These are phyloP conservation scores for Macrocybe gigantea DNA, from an alignment of 768 basidiomycete genomes.

Conservation along the genomic window DNA sequence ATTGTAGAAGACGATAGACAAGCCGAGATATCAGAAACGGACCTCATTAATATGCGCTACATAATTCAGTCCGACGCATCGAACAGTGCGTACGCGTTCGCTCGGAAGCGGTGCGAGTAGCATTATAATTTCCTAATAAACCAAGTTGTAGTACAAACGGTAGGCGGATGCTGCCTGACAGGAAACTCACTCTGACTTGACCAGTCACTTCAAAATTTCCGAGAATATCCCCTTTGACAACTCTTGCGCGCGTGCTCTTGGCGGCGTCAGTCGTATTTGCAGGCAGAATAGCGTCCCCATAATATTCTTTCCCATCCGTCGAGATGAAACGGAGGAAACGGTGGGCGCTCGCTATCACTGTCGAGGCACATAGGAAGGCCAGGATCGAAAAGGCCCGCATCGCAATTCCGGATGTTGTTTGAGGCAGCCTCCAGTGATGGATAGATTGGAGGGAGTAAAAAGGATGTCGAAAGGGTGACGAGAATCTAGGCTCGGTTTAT, in stretches of 20 bases:
- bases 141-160: neutral
- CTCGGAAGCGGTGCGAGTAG: constrained; percentile 28
- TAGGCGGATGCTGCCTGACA: neutral
- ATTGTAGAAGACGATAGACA: neutral
- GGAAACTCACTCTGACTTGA: constrained; percentile 23
- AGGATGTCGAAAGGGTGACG: too few relatives aligned
- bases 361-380: constrained; percentile 8
- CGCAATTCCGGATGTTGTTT: too few relatives aligned
- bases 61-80: constrained; percentile 32
- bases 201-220: constrained; percentile 29
- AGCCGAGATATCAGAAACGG: neutral
- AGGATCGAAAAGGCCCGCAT: constrained; percentile 11
- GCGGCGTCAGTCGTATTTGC: constrained; percentile 23
- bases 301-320: constrained; percentile 28
- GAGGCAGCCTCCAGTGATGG: too few relatives aligned
- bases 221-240: constrained; percentile 29
- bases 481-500: too few relatives aligned
- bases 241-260: constrained; percentile 23
- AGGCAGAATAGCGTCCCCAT: constrained; percentile 31
- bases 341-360: constrained; percentile 20
- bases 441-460: too few relatives aligned
- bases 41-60: constrained; percentile 28
- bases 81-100: constrained; percentile 26
- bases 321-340: constrained; percentile 35
- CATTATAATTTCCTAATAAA: constrained; percentile 22